Evolutionary conservation across 2,329 filamentous ascomycete species (phyloP), one percentile per base, ranked within the genome.

Genomic region (Phialophora macrospora): DNA sequence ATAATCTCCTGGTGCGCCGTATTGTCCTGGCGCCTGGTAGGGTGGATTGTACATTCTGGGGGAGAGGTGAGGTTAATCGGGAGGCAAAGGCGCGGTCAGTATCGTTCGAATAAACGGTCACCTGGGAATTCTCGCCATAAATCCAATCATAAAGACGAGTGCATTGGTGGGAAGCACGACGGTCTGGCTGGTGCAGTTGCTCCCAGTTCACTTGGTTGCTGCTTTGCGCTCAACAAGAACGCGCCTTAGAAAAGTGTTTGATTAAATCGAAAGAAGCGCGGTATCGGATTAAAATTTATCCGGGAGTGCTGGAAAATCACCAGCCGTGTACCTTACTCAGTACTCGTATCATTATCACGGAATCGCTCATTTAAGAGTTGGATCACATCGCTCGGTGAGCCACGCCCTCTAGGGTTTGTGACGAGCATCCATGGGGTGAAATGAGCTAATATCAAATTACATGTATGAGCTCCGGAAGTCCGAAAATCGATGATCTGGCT

Each of bases 1-100:
- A 80, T 90, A 96, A 72, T 87, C 86, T 60, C 91, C 90, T 74
- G 90, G 89, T 65, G 87, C 85, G 74, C 89, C 90, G 82, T 93
- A 96, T 56, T 87, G 85, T 69, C 76, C 76, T 24, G 78, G 75
- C 38, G 63, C 67, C 61, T 68, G 66, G 51, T 68, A 68, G n/a
- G 49, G 34, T 32, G 66, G 66, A 54, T 68, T 68, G 63, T 65
- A 68, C 66, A 68, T 68, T 22, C 20, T 55, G 26, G 28, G 55
- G 48, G 5, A 11, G 7, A 56, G 6, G 38, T 44, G 56, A 55
- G 22, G 38, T 20, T 44, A n/a, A 6, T 44, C 38, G 17, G 2
- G 38, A 20, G 17, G 38, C 20, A 44, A 44, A 44, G 38, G 14
- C 14, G 17, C 7, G 38, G 6, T 44, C 14, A 20, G 38, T n/a